Conservation (phyloP, 1,284 basidiomycete species). For the Tilletia indica region DNA sequence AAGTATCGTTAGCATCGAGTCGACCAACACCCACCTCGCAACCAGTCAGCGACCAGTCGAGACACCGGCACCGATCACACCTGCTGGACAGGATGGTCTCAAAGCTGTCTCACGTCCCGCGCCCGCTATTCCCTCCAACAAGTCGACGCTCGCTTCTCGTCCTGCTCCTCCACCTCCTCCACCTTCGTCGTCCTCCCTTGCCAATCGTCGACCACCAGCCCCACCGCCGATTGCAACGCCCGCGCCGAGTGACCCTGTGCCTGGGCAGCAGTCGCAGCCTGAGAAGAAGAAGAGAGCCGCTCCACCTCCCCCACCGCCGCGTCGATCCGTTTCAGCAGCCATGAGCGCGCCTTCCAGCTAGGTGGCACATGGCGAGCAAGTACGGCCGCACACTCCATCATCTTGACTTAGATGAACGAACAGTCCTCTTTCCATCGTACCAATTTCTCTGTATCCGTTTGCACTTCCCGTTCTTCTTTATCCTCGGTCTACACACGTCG, state of each 20-base stretch:
- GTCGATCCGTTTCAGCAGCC: background rate
- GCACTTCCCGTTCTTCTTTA: too few relatives aligned
- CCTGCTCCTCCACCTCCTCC: conserved; percentile 9
- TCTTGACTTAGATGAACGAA: too few relatives aligned
- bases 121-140: background rate
- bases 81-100: background rate
- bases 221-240: background rate
- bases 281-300: conserved; percentile 1
- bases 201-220: background rate
- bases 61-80: too few relatives aligned
- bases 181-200: background rate
- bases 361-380: too few relatives aligned
- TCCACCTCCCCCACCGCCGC: conserved; percentile 2
- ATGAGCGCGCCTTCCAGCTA: too few relatives aligned
- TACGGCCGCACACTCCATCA: too few relatives aligned
- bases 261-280: background rate
- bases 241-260: background rate
- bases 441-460: too few relatives aligned
- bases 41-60: background rate
- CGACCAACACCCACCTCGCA: conserved; percentile 12
- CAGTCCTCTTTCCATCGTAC: too few relatives aligned
- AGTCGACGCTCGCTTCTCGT: background rate
- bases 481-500: too few relatives aligned
- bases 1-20: background rate
- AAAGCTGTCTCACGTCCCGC: background rate